Evolutionary conservation across 192 early-diverging fungal species (phyloP), one percentile per base, ranked within the genome.

Genomic region (Mortierella alpina): DNA sequence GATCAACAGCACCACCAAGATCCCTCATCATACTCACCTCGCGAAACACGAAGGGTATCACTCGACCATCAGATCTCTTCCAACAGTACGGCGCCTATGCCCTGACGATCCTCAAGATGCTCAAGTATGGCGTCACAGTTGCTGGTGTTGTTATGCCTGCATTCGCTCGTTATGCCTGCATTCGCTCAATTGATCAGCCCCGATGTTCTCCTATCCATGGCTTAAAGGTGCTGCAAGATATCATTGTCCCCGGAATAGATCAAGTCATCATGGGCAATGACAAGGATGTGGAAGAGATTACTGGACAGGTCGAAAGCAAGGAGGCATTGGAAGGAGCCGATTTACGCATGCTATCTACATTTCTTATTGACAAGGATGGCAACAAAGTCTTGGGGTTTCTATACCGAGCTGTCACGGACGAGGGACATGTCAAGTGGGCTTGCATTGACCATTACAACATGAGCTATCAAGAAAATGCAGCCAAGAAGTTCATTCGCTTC

Each of bases 361-460:
- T 69, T 31, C 22, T 69, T 31, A 46, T 31, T 7, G 55, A n/a
- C 57, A 58, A 69, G 67, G 56, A 58, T 10, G 42, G 17, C 12
- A 13, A 58, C 20, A 58, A 54, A 42, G 44, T 42, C 4, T 9
- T 69, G 13, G 67, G 67, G 7, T 59, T 59, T n/a, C 56, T 69
- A 0, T 69, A 69, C 47, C 48, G 57, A 59, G 31, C 55, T 17
- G 45, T 59, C 20, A 69, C 67, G 22, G 41, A 59, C 6, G 56
- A 58, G 31, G 67, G 67, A 41, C 55, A 69, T 49, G 67, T 69
- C 56, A 69, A 69, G 13, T 69, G 67, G 67, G 67, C 59, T 31
- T 69, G 67, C 46, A 50, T 59, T 10, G 55, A 69, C 47, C 67
- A 69, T 45, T 69, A 49, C 57, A 56, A 56, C 9, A 17, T 23